phyloP scores from a whole-genome alignment of 805 yeast genomes.

The Phaffomyces antillensis region DNA sequence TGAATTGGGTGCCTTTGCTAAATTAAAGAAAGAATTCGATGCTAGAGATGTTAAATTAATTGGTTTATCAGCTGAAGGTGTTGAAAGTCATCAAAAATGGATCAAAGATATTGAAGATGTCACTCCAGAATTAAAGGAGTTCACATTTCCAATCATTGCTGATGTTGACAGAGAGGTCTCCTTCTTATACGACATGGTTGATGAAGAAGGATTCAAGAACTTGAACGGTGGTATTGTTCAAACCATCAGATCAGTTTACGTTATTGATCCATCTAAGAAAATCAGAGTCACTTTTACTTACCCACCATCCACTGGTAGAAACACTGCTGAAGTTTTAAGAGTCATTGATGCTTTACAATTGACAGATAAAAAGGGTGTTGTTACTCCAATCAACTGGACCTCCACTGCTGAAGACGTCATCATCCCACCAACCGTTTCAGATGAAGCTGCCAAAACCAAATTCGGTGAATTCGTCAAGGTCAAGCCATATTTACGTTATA shows the following conservation, averaged over 20 bases:
- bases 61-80: conserved; percentile 82
- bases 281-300: conserved; percentile 80
- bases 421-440: conserved; percentile 79
- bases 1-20: conserved; percentile 90
- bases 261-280: conserved; percentile 87
- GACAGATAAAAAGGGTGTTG: conserved; percentile 76
- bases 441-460: conserved; percentile 71
- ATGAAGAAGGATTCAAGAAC: conserved; percentile 74
- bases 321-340: conserved; percentile 87
- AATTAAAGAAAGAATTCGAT: conserved; percentile 81
- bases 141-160: conserved; percentile 86
- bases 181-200: conserved; percentile 79
- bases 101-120: conserved; percentile 86
- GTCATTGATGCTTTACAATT: conserved; percentile 83
- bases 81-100: conserved; percentile 79
- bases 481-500: conserved; percentile 85
- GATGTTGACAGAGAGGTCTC: conserved; percentile 83
- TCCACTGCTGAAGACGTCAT: conserved; percentile 80
- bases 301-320: conserved; percentile 94
- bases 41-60: conserved; percentile 81
- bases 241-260: conserved; percentile 88
- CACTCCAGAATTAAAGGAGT: conserved; percentile 57
- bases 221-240: conserved; percentile 66
- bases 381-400: conserved; percentile 92
- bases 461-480: conserved; percentile 81